Base-by-base conservation (phyloP, 1,284 basidiomycete genomes). In the Cutaneotrichosporon sp. region DNA sequence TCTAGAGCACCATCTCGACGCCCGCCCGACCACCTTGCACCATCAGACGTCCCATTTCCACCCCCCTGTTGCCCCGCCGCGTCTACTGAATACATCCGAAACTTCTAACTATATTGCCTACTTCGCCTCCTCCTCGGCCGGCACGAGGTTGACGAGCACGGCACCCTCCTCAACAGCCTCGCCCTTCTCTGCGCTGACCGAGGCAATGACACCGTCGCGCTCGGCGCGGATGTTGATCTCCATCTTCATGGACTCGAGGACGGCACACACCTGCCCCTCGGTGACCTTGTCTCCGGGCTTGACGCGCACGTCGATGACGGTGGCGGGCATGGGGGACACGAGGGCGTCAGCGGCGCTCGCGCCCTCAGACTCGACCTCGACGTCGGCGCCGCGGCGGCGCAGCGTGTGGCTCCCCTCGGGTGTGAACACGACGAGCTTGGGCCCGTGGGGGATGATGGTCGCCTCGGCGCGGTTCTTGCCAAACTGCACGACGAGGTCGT, bases 211-310 rank as follows among this genome's bases (percentile, higher is more conserved):
- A 11, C 91, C 92, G 47, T 83, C 82, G 6, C 82, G 82, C 59
- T 85, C 83, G 13, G 90, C 87, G 62, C 91, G 84, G 69, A 97
- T 76, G 47, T 90, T 90, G 54, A 90, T 95, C 82, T 94, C 92
- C 67, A 91, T 95, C 85, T 97, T 97, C 93, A 95, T 97, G 72
- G 91, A 94, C 81, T 95, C 93, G 69, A 95, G 79, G 22, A 95
- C 87, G 31, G 93, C 87, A 13, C 92, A 83, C 9, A 86, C 86
- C 73, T 94, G 88, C 0, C 91, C 91, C 75, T 85, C 86, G 75
- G 87, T 85, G n/a, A 95, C 89, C 42, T 77, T 80, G 60, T 94
- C 88, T 0, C 92, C 93, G 3, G 85, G 81, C 62, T 82, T 82
- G 25, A 94, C 91, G 50, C 85, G 84, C 53, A 95, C 88, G 65